These are phyloP conservation scores for Calamus simplicifolius DNA, from an alignment of 176 grass and related monocot species.

Conservation along the genomic window DNA sequence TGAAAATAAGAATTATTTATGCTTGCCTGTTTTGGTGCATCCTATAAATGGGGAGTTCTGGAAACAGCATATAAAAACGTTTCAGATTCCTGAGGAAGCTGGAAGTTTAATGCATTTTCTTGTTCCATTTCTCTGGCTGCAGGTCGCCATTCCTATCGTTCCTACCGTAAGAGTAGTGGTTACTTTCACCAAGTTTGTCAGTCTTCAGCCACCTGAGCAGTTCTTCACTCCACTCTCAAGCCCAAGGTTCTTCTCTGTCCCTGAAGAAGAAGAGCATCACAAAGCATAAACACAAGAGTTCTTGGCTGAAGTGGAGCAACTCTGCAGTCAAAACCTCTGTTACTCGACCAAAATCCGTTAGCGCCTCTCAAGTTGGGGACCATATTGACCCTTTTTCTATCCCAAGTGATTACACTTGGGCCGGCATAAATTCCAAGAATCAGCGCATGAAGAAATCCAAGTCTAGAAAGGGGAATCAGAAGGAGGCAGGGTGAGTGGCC, in stretches of 20 bases:
- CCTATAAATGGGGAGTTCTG: too few species aligned
- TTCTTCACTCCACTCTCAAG: conserved; percentile 98
- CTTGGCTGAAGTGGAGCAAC: conserved; percentile 49
- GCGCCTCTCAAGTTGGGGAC: conserved; percentile 61
- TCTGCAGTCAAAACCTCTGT: conserved; percentile 24
- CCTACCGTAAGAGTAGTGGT: conserved; percentile 84
- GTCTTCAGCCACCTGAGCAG: conserved; percentile 69
- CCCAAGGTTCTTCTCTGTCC: conserved; percentile 52
- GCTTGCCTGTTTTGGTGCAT: too few species aligned
- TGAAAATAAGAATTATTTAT: too few species aligned
- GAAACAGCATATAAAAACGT: too few species aligned
- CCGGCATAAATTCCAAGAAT: conserved; percentile 50
- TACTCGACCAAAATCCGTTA: conserved; percentile 57
- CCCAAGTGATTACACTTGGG: conserved; percentile 77
- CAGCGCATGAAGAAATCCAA: conserved; percentile 57
- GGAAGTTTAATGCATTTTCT: neutral
- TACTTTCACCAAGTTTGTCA: conserved; percentile 88
- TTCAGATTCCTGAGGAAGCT: too few species aligned
- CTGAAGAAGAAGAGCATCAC: conserved; percentile 28
- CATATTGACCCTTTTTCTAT: conserved; percentile 70
- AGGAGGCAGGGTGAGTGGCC: conserved; percentile 17
- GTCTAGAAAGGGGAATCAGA: conserved; percentile 56
- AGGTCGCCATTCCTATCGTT: conserved; percentile 94
- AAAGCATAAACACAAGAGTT: conserved; percentile 48
- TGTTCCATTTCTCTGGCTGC: conserved; percentile 9